These are phyloP conservation scores for Pythium utonaiense DNA, from an alignment of 352 stramenopile genomes.

Conservation along the genomic window DNA sequence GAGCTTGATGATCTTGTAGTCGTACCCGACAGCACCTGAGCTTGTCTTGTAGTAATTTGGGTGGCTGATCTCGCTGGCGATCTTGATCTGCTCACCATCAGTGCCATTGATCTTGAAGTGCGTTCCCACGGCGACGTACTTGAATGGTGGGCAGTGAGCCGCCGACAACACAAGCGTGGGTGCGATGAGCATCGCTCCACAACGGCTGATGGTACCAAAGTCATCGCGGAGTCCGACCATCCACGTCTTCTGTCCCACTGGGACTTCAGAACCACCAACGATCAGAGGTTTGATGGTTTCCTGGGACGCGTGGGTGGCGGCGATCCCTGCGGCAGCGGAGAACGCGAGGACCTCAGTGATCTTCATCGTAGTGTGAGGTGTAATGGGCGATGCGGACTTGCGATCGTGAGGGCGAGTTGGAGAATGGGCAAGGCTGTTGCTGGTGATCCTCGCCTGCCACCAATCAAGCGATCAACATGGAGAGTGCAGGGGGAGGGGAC, in stretches of 20 bases:
- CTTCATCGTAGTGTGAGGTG: conserved; percentile 8
- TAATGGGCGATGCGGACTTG: not conserved
- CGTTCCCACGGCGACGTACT: conserved; percentile 16
- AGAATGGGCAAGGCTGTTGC: not conserved
- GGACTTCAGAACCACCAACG: conserved; percentile 16
- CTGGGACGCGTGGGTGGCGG: not conserved
- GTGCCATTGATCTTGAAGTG: conserved; percentile 21
- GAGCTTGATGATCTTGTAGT: conserved; percentile 24
- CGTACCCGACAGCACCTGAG: not conserved
- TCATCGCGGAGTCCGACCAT: conserved; percentile 15
- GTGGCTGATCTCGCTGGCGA: conserved; percentile 15
- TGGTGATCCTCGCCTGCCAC: too few relatives aligned
- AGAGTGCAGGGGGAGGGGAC: too few relatives aligned
- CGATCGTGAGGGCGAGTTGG: not conserved
- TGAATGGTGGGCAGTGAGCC: conserved; percentile 19
- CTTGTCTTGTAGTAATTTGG: conserved; percentile 13
- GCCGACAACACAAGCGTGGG: conserved; percentile 24
- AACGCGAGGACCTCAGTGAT: conserved; percentile 2
- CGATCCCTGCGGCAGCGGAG: not conserved
- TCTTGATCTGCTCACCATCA: conserved; percentile 21
- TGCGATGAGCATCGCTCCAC: conserved; percentile 27
- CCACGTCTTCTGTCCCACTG: conserved; percentile 17
- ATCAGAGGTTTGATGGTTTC: conserved; percentile 12
- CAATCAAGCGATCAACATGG: too few relatives aligned
- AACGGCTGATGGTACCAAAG: conserved; percentile 5